Evolutionary conservation across 192 early-diverging fungal genomes (phyloP), one percentile per base, ranked within the genome.

Genomic region (Hyaloraphidium curvatum): DNA sequence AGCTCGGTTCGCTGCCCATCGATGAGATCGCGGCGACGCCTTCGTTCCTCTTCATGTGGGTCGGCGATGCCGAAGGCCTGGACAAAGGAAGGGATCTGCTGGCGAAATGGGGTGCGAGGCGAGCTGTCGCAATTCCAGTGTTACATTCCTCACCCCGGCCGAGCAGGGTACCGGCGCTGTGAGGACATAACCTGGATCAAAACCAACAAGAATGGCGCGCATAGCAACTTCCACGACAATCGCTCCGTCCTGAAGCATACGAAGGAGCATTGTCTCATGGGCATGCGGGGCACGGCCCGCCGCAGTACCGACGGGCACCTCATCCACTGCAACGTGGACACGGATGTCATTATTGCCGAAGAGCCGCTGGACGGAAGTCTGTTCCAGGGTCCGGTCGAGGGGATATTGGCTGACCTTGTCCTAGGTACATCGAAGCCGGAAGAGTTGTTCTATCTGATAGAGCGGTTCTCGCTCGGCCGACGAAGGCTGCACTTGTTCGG

Each of bases 271-370:
- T 80, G 78, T 52, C 60, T 80, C 19, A 74, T 80, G 69, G 78
- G 78, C 14, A 80, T 80, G 28, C 64, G 64, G 25, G 78, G 78
- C 19, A 80, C 78, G 1, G 74, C 76, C n/a, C 65, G 78, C 2
- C 63, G 78, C 3, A 69, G 71, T 16, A 75, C 70, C 14, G 78
- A 80, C 57, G 64, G 69, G 2, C 78, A 80, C 63, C 79, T 80
- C 55, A 80, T 80, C 53, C 78, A 80, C 55, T 80, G 78, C 53
- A 80, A 80, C 50, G 70, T 80, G 16, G 78, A 80, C 48, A 80
- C 78, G 22, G 78, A 80, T 48, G 72, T 80, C 2, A 76, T 80
- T 39, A 68, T 80, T 25, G 68, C 76, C 7, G 74, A 78, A 40
- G 74, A 78, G 54, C 67, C 68, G 13, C 52, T 59, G 17, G 54